These are phyloP conservation scores for Coemansia sp. DNA, from an alignment of 192 early-diverging fungal genomes.

Conservation along the genomic window DNA sequence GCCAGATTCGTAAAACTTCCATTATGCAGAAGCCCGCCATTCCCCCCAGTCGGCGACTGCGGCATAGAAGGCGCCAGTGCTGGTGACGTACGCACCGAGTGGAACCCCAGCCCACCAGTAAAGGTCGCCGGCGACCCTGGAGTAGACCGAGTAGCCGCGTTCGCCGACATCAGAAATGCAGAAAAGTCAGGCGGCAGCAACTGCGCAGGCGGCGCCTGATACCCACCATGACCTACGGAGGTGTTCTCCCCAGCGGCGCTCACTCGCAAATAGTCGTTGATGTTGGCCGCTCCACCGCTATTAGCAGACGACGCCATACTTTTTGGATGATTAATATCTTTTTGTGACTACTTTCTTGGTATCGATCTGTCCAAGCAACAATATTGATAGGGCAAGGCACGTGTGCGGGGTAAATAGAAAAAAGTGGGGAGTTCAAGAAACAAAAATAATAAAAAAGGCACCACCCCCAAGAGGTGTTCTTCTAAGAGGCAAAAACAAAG, in stretches of 20 bases:
- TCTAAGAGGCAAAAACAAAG: background rate
- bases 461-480: background rate
- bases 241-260: background rate
- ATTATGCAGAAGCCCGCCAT: background rate
- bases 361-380: background rate
- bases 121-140: conserved; percentile 38
- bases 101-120: conserved; percentile 27
- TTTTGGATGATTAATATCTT: background rate
- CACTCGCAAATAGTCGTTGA: conserved; percentile 5
- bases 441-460: conserved; percentile 2
- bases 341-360: background rate
- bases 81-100: conserved; percentile 43
- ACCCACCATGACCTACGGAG: background rate
- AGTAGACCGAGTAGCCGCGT: conserved; percentile 24
- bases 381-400: background rate
- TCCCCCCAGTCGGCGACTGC: conserved; percentile 18
- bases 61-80: conserved; percentile 22
- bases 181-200: conserved; percentile 20
- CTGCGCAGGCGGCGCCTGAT: background rate
- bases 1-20: conserved; percentile 31
- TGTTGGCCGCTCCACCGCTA: background rate
- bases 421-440: conserved; percentile 3
- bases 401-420: background rate
- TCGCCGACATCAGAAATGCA: conserved; percentile 19
- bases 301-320: conserved; percentile 2